phyloP scores from a whole-genome alignment of 2,329 filamentous ascomycete genomes.

The Colletotrichum eleusines region DNA sequence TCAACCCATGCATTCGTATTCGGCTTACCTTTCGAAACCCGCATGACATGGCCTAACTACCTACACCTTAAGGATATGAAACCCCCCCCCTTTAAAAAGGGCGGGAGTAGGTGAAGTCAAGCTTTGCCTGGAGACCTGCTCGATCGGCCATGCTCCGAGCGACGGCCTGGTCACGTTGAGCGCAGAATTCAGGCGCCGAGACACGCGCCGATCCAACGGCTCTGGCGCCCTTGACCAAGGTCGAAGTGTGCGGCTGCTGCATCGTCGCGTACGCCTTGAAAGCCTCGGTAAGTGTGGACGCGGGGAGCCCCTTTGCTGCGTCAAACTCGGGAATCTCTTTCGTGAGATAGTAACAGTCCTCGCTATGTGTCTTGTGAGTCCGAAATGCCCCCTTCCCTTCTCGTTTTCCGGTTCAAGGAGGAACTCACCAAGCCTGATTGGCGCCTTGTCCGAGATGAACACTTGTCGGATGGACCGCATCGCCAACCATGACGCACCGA shows the following conservation, averaged over 20 bases:
- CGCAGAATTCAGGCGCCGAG: constrained; percentile 37
- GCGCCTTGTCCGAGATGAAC: constrained; percentile 47
- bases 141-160: constrained; percentile 23
- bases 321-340: constrained; percentile 12
- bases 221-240: constrained; percentile 44
- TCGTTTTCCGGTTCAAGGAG: neutral
- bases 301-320: neutral
- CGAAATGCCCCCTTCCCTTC: neutral
- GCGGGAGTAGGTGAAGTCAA: constrained; percentile 18
- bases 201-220: constrained; percentile 42
- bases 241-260: constrained; percentile 44
- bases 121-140: constrained; percentile 11
- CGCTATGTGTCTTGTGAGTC: neutral
- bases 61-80: too few species aligned
- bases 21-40: too few species aligned
- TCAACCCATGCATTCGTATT: too few species aligned
- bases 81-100: constrained; percentile 5
- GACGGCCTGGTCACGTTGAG: constrained; percentile 34
- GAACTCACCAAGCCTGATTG: constrained; percentile 40
- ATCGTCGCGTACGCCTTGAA: constrained; percentile 40
- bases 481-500: constrained; percentile 44
- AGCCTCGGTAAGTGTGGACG: neutral
- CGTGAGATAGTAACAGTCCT: constrained; percentile 31
- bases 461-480: constrained; percentile 46
- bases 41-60: too few species aligned